A percentile compares a stretch with the other conserved stretches of the same genome.
These are phyloP conservation scores for Sporopachydermia lactativora DNA, from an alignment of 805 yeast species.

Conservation along the genomic window DNA sequence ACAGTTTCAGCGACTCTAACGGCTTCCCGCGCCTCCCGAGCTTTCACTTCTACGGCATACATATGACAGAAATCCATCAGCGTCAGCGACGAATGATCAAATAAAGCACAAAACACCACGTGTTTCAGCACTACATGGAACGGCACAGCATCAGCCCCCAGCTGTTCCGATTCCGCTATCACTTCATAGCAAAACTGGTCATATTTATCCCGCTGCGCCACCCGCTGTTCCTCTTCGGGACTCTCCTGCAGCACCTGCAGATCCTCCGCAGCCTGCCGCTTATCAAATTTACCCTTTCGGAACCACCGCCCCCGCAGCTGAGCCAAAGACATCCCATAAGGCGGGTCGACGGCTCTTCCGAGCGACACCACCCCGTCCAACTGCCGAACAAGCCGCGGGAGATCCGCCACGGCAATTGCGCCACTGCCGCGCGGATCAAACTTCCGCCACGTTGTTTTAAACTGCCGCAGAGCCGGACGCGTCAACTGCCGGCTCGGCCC, in stretches of 20 bases:
- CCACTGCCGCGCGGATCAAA: constrained; percentile 62
- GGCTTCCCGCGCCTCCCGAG: neutral
- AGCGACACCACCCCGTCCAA: neutral
- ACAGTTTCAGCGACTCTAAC: no score
- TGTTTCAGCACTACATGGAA: neutral
- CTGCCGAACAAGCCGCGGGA: neutral
- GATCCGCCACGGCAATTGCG: constrained; percentile 31
- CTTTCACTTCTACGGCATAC: neutral
- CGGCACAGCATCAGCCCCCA: neutral
- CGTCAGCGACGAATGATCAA: neutral
- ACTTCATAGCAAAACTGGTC: constrained; percentile 1
- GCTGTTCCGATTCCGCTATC: neutral
- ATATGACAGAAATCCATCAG: neutral
- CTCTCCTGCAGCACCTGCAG: neutral
- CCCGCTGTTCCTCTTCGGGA: neutral
- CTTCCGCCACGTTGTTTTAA: constrained; percentile 46
- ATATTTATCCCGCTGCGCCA: neutral
- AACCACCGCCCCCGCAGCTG: neutral
- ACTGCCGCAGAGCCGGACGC: constrained; percentile 48
- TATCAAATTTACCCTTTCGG: no score
- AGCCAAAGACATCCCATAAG: neutral
- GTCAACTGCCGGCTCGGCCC: constrained; percentile 30
- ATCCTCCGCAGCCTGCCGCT: no score
- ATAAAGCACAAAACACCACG: neutral
- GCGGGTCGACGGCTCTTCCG: neutral